Evolutionary conservation across 805 yeast genomes (phyloP).

Genomic region (Candida ipomoeae): DNA sequence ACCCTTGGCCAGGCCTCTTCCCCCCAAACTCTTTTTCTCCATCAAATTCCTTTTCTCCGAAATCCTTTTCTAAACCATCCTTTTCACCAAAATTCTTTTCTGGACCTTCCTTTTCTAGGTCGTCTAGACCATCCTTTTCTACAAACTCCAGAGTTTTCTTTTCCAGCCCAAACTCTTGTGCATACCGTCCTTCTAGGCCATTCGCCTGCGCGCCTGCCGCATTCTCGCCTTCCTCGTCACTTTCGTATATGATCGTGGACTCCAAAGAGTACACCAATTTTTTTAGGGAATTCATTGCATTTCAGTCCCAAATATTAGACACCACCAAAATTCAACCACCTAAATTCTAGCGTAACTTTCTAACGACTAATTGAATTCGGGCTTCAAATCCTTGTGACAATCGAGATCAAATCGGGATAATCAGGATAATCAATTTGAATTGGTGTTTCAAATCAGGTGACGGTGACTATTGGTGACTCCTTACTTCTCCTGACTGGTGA

Average conservation of each 20-base stretch:
- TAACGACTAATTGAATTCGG: too few species aligned
- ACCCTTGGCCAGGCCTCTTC: neutral
- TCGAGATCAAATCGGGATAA: too few species aligned
- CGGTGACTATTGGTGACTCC: too few species aligned
- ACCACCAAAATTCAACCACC: neutral
- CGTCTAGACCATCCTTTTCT: too few species aligned
- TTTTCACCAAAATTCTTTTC: neutral
- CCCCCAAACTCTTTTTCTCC: too few species aligned
- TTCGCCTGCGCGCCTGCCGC: neutral
- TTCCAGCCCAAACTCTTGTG: neutral
- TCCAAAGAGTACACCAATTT: constrained; percentile 15
- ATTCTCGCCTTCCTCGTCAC: constrained; percentile 1
- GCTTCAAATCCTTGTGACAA: too few species aligned
- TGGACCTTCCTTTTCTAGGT: constrained; percentile 4
- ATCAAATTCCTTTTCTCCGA: neutral
- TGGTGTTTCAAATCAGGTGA: too few species aligned
- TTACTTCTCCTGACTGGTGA: too few species aligned
- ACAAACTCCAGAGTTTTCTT: neutral
- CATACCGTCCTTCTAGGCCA: neutral
- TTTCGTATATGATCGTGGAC: neutral
- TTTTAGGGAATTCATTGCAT: constrained; percentile 20
- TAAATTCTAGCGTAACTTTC: too few species aligned
- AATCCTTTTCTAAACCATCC: neutral
- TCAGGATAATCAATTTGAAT: too few species aligned
- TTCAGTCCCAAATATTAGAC: neutral